Conservation (phyloP, 2,329 filamentous ascomycete species). For the Penicillium italicum region DNA sequence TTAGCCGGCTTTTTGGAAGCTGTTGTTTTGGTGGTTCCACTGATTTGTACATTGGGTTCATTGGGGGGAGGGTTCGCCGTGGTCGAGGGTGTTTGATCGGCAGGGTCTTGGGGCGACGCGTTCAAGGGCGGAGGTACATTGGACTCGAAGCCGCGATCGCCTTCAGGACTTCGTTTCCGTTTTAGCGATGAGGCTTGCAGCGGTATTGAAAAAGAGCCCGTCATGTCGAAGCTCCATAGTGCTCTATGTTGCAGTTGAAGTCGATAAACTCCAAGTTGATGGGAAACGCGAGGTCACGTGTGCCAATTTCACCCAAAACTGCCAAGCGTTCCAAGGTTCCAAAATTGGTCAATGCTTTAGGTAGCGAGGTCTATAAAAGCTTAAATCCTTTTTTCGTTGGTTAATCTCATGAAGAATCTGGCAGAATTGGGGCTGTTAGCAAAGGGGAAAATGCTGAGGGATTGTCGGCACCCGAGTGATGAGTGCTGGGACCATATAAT, state of each 20-base stretch:
- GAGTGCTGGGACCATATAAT: too few relatives aligned
- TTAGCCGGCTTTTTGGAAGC: slow-evolving; percentile 4
- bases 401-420: too few relatives aligned
- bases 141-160: not conserved
- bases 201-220: slow-evolving; percentile 9
- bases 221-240: slow-evolving; percentile 28
- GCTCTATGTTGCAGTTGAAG: not conserved
- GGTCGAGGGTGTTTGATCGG: not conserved
- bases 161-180: slow-evolving; percentile 20
- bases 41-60: not conserved
- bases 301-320: slow-evolving; percentile 23
- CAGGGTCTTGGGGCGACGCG: slow-evolving; percentile 14
- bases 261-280: not conserved
- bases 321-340: slow-evolving; percentile 15
- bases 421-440: too few relatives aligned
- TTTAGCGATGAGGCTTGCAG: slow-evolving; percentile 3
- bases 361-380: too few relatives aligned
- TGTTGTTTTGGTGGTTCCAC: not conserved
- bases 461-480: too few relatives aligned
- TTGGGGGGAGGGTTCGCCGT: not conserved
- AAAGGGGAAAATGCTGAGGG: too few relatives aligned
- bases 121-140: slow-evolving; percentile 7
- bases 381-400: too few relatives aligned
- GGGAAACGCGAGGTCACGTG: slow-evolving; percentile 17
- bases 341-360: not conserved